These are phyloP conservation scores for Sporisorium sorghi DNA, from an alignment of 1,284 basidiomycete species.

Conservation along the genomic window DNA sequence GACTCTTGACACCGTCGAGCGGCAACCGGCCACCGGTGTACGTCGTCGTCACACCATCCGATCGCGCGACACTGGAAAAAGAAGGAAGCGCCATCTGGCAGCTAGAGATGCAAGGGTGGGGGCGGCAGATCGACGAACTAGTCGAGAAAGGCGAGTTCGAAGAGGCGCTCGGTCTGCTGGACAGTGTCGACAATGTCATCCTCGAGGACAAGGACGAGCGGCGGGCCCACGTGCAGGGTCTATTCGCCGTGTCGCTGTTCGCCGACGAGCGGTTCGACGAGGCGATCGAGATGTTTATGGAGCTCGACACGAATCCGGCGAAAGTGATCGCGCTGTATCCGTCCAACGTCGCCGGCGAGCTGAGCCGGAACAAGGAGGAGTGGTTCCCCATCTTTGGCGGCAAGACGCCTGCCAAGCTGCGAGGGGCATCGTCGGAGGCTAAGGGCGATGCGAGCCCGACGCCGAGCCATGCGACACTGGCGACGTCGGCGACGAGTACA, in stretches of 20 bases:
- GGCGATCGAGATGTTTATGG: conserved; percentile 88
- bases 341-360: conserved; percentile 80
- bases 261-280: conserved; percentile 77
- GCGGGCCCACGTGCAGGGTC: conserved; percentile 72
- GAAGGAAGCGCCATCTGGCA: conserved; percentile 77
- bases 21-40: conserved; percentile 47
- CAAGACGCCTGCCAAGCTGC: conserved; percentile 69
- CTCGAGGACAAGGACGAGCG: conserved; percentile 75
- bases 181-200: conserved; percentile 76
- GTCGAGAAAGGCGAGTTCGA: conserved; percentile 79
- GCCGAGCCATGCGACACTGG: conserved; percentile 31
- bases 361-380: conserved; percentile 77
- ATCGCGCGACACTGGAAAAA: conserved; percentile 45
- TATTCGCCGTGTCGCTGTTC: conserved; percentile 79
- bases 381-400: conserved; percentile 92
- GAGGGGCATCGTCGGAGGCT: conserved; percentile 11
- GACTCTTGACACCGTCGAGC: conserved; percentile 48
- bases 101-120: conserved; percentile 79
- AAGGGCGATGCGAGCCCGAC: conserved; percentile 24
- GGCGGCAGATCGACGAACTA: conserved; percentile 85
- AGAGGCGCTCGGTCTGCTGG: conserved; percentile 84
- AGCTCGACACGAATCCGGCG: conserved; percentile 89
- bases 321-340: conserved; percentile 92
- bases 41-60: conserved; percentile 46
- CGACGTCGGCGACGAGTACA: conserved; percentile 29